Base-by-base conservation (phyloP, 345 rosid genomes). In the Firmiana major region DNA sequence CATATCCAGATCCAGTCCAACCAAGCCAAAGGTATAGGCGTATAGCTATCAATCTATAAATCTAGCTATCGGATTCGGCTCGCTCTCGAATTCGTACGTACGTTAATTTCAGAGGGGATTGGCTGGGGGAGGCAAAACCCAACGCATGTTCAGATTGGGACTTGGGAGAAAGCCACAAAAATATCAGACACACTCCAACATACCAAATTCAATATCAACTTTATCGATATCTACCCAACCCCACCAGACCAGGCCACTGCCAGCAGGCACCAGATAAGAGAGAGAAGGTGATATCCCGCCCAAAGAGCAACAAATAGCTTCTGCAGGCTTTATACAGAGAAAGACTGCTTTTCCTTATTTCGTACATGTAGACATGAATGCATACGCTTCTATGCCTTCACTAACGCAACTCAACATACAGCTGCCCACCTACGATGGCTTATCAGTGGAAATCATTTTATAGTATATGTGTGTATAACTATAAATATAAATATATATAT, bases 311-410 rank as follows among this genome's bases (percentile, higher is more conserved):
- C 80, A 83, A 81, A 81, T 43, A 81, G 88, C 64, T 67, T 45
- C 57, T 48, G 78, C 86, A 83, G 85, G 83, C 86, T 86, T 83
- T 85, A 81, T 57, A 63, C 88, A 83, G 82, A 43, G 66, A 67
- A 28, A 66, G 24, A 7, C 59, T 58, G 82, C 84, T 81, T 75
- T 81, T 79, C 83, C 79, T 69, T 51, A 59, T 75, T 19, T 75
- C 82, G 77, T 79, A 78, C 86, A 72, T 63, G 19, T 36, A 53
- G 57, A 26, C 73, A 78, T 78, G 75, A 59, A 75, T 73, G 63
- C 55, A 69, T 28, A 60, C 63, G 77, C 82, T 42, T 60, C 16
- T 43, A 17, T 63, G 63, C 9, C 63, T 9, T 22, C 67, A 16
- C 21, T 7, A 60, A 60, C 46, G 9, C 40, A 51, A 36, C 22